These are phyloP conservation scores for Rhodotorula paludigena DNA, from an alignment of 768 basidiomycete genomes.

Conservation along the genomic window DNA sequence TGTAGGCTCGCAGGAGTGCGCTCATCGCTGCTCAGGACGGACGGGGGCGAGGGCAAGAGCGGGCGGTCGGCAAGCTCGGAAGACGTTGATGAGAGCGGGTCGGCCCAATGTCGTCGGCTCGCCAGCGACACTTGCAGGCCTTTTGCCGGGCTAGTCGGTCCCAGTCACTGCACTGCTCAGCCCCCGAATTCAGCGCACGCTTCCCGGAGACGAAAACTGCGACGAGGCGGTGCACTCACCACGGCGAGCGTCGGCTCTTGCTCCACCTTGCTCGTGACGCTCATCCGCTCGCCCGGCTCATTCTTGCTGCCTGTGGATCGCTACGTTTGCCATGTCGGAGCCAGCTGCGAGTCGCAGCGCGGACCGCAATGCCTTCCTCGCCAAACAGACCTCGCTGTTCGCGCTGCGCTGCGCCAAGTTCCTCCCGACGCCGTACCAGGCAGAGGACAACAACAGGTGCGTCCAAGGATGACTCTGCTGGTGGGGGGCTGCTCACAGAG, in stretches of 20 bases:
- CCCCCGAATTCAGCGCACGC: too few relatives aligned
- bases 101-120: not conserved
- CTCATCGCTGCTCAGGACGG: not conserved
- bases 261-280: too few relatives aligned
- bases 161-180: too few relatives aligned
- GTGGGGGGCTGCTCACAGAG: too few relatives aligned
- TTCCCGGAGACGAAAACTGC: too few relatives aligned
- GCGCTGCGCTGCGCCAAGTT: slow-evolving; percentile 60
- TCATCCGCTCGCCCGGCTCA: too few relatives aligned
- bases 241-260: too few relatives aligned
- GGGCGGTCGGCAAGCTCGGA: too few relatives aligned
- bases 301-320: too few relatives aligned
- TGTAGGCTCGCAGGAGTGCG: slow-evolving; percentile 31
- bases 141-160: too few relatives aligned
- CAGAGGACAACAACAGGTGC: slow-evolving; percentile 69
- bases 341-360: not conserved
- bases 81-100: too few relatives aligned
- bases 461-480: slow-evolving; percentile 16
- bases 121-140: not conserved
- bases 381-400: slow-evolving; percentile 33
- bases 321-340: not conserved
- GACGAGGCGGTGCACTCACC: too few relatives aligned
- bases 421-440: slow-evolving; percentile 64
- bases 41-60: not conserved
- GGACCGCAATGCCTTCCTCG: not conserved